Evolutionary conservation across 1,284 basidiomycete genomes (phyloP), one percentile per base, ranked within the genome.

Genomic region (Paramarasmius palmivorus): DNA sequence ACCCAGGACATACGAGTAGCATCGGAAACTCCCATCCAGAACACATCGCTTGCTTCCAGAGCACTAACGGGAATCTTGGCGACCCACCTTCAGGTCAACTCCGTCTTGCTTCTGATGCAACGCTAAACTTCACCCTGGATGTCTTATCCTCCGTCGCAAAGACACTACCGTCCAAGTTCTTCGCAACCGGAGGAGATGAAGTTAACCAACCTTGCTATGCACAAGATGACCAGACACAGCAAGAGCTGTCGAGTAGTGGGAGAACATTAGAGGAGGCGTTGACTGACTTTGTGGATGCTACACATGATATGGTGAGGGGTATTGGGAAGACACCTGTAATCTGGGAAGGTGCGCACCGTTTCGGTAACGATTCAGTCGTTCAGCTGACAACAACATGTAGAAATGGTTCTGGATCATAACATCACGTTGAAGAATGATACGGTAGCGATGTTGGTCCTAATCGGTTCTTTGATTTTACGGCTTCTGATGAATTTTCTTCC

Each of bases 141-240:
- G 63, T 89, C 19, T 75, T 86, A 58, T 57, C 53, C 41, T 55
- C 62, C n/a, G 59, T 59, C 17, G 60, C 64, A 4, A 39, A 39
- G 17, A 65, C 81, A 42, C 77, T 88, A 57, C 79, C 82, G 1
- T 82, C 84, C 12, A 75, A 67, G 23, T 76, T 89, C 56, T 83
- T 95, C 65, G 84, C 83, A 59, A 90, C 90, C 0, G 93, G 93
- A 1, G 92, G 92, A 0, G 93, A 95, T 65, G 92, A 95, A 68
- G 67, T 94, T 56, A 92, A 93, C 64, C 64, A 66, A 8, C 74
- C 75, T 42, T 92, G 90, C 68, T 93, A 90, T 65, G 71, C 73
- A 0, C 65, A 81, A 29, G 90, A 93, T 65, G 61, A 68, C 5
- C 68, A 76, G 57, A 90, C 88, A 0, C 79, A 83, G 61, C 65